Evolutionary conservation across 305 asterid species (phyloP), one percentile per base, ranked within the genome.

Genomic region (Lippia alba): DNA sequence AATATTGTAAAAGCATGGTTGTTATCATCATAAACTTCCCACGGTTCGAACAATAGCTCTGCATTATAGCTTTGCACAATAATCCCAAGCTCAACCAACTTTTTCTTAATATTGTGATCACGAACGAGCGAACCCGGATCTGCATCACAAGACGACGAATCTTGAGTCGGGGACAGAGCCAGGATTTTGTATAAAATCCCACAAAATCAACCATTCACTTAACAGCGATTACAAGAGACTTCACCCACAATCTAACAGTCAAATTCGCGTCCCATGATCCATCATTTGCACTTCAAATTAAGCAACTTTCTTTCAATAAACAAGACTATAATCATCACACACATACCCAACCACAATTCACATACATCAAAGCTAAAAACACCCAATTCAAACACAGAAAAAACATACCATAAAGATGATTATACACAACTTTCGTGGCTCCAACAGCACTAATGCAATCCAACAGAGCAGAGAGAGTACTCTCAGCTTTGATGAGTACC

Each of bases 111-210:
- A 70, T 77, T 67, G 81, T 91, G 96, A 78, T 94, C 99, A 66
- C 97, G 97, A 75, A 91, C 95, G 53, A 91, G 86, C 30, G 96
- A 91, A 67, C 85, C 76, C 8, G 96, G 97, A 84, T 91, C 96
- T 89, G 82, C 49, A 59, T 45, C 67, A 55, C 17, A 56, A 24
- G 33, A 15, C 66, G 17, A 24, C 41, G 30, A 51, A 57, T 41
- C 30, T 24, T 24, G 30, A 24, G 30, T 24, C 17, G 11, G 30
- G 34, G 56, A n/a, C 41, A 36, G 41, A 36, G 41, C 41, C 41
- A 36, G 41, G 9, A 36, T 4, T 36, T 36, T 36, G 41, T 36
- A 36, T 24, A 24, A 24, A 24, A 5, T 36, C 9, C 9, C 41
- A 36, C 41, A 36, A 36, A 36, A 4, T 36, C 9, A 8, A 36